Base-by-base conservation (phyloP, 495 filamentous ascomycete genomes). In the Neurospora sp. region DNA sequence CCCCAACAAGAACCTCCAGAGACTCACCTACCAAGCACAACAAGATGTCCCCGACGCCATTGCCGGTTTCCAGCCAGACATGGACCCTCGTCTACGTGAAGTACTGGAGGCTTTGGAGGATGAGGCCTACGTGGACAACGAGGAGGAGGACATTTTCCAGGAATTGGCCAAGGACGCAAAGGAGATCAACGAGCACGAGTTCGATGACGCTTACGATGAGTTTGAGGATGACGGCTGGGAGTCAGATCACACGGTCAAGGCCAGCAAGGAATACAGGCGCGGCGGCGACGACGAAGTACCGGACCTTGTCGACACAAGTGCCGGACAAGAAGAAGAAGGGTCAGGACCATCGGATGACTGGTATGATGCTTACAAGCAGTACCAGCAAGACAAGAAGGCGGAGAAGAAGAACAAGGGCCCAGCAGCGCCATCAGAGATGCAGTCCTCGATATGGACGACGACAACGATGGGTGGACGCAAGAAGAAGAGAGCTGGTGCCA, bases 81-180 rank as follows among this genome's bases (percentile, higher is more conserved):
- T 99, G 96, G 96, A 99, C 81, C 95, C 94, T 5, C 86, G 96
- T 27, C 80, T 99, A 74, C 87, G 96, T 27, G 96, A 99, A 81
- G 94, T 93, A 3, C 81, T 99, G 71, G 95, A 98, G 80, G 96
- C 96, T 3, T 83, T 99, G 39, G 96, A 99, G 75, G 96, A 99
- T 74, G 96, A 98, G 42, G 94, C 91, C 8, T 99, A 93, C 81
- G 94, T 99, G 0, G 96, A 98, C 73, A 93, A 96, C 20, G 91
- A 92, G 12, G 74, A 84, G 88, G 92, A 94, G 10, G 91, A 93
- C 47, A 78, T 97, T 35, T 98, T 98, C 78, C 89, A 87, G 27
- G 85, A 94, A 77, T 80, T 99, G 72, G 90, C 93, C 0, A 86
- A 88, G 70, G 90, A 92, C 42, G 91, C 86, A 0, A 85, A 89